These are phyloP conservation scores for Stachybotrys chlorohalonatus DNA, from an alignment of 2,329 filamentous ascomycete species.

Conservation along the genomic window DNA sequence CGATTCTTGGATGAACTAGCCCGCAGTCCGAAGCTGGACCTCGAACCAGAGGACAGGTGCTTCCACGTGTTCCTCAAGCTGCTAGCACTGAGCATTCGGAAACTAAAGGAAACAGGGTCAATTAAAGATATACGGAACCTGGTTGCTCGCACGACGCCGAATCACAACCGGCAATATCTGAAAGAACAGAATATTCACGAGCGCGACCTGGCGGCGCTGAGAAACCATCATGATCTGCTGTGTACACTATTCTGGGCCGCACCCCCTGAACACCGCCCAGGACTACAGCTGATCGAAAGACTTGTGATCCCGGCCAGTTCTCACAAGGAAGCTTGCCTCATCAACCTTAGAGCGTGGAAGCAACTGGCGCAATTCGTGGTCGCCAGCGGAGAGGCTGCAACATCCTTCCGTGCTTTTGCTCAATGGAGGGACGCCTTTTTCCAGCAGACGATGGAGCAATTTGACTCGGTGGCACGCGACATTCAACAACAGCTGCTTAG, in stretches of 20 bases:
- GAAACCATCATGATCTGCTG: conserved; percentile 61
- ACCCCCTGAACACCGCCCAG: conserved; percentile 44
- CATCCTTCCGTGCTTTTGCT: conserved; percentile 35
- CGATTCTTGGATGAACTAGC: conserved; percentile 50
- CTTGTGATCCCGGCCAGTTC: conserved; percentile 51
- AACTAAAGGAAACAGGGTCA: conserved; percentile 35
- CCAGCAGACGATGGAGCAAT: conserved; percentile 47
- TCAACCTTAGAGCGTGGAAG: conserved; percentile 54
- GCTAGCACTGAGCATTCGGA: conserved; percentile 46
- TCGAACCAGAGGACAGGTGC: conserved; percentile 49
- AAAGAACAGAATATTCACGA: conserved; percentile 53
- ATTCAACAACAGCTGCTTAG: conserved; percentile 45
- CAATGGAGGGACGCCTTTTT: conserved; percentile 49
- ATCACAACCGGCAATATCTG: conserved; percentile 54
- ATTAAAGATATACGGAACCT: conserved; percentile 53
- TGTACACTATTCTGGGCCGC: conserved; percentile 58
- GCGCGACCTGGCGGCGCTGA: conserved; percentile 52
- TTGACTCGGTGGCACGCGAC: conserved; percentile 44
- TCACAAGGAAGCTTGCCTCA: conserved; percentile 57
- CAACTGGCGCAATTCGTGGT: conserved; percentile 53
- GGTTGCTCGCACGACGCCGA: conserved; percentile 52
- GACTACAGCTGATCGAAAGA: conserved; percentile 45
- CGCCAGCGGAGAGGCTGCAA: conserved; percentile 33
- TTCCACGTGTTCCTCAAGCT: conserved; percentile 62
- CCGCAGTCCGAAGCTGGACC: conserved; percentile 32